Evolutionary conservation across 352 stramenopile species (phyloP).

Genomic region (Globisporangium cederbergense): DNA sequence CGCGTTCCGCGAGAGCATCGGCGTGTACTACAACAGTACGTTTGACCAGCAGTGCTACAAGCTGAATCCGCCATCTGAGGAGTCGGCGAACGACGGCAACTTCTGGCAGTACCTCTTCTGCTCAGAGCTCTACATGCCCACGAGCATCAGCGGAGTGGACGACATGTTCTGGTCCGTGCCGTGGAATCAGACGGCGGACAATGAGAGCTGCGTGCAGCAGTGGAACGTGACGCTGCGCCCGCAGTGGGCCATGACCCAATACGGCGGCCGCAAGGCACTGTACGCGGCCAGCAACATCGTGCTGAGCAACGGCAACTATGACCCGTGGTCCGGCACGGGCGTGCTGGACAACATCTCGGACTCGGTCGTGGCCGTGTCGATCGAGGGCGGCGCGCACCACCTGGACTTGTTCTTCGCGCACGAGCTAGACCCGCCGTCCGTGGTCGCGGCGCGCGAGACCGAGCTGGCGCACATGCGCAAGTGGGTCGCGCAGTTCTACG

Average conservation of each 20-base stretch:
- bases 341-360: slow-evolving; percentile 70
- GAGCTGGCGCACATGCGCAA: slow-evolving; percentile 79
- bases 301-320: slow-evolving; percentile 93
- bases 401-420: slow-evolving; percentile 92
- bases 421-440: slow-evolving; percentile 70
- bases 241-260: slow-evolving; percentile 65
- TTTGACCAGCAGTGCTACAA: slow-evolving; percentile 50
- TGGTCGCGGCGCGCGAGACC: slow-evolving; percentile 60
- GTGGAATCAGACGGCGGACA: slow-evolving; percentile 62
- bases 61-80: slow-evolving; percentile 45
- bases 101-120: slow-evolving; percentile 84
- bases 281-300: slow-evolving; percentile 89
- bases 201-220: slow-evolving; percentile 51
- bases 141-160: slow-evolving; percentile 51
- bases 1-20: slow-evolving; percentile 50
- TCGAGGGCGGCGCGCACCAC: slow-evolving; percentile 84
- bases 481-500: slow-evolving; percentile 73
- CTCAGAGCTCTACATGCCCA: slow-evolving; percentile 73
- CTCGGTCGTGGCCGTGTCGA: slow-evolving; percentile 62
- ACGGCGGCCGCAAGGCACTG: slow-evolving; percentile 68
- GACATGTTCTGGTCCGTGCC: slow-evolving; percentile 88
- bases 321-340: slow-evolving; percentile 90
- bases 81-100: slow-evolving; percentile 46
- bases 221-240: slow-evolving; percentile 70
- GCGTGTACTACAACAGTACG: slow-evolving; percentile 82